phyloP scores from a whole-genome alignment of 805 yeast genomes.

The Candida saitoana region DNA sequence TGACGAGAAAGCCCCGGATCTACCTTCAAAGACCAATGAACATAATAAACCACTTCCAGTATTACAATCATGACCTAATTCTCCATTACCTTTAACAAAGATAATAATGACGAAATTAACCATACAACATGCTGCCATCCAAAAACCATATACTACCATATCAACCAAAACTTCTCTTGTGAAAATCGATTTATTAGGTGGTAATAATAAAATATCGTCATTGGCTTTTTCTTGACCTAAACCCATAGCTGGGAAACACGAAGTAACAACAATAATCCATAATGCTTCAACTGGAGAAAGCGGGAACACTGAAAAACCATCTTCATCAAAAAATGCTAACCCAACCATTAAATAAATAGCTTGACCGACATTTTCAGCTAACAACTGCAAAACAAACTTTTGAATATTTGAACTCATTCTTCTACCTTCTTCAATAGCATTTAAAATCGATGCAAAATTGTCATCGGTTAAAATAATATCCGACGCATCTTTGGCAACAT shows the following conservation, averaged over 20 bases:
- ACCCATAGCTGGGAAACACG: slow-evolving; percentile 37
- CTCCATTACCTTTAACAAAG: slow-evolving; percentile 64
- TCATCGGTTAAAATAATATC: slow-evolving; percentile 96
- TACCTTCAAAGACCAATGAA: slow-evolving; percentile 62
- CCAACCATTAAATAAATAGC: slow-evolving; percentile 67
- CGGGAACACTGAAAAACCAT: slow-evolving; percentile 74
- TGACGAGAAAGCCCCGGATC: slow-evolving; percentile 73
- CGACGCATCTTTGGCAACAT: slow-evolving; percentile 95
- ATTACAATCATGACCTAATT: slow-evolving; percentile 66
- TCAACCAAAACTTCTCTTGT: slow-evolving; percentile 66
- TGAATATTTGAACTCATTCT: slow-evolving; percentile 33
- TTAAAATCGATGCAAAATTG: slow-evolving; percentile 86
- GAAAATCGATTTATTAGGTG: slow-evolving; percentile 63
- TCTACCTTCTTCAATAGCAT: slow-evolving; percentile 53
- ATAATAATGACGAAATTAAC: slow-evolving; percentile 60
- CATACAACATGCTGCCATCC: slow-evolving; percentile 70
- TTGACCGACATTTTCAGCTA: slow-evolving; percentile 45
- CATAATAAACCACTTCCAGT: slow-evolving; percentile 45
- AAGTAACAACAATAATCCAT: slow-evolving; percentile 33
- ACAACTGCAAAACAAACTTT: slow-evolving; percentile 30
- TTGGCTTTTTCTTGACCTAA: slow-evolving; percentile 54
- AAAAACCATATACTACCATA: slow-evolving; percentile 67
- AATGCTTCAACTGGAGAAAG: slow-evolving; percentile 45
- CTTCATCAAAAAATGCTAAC: slow-evolving; percentile 60
- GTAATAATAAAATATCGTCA: slow-evolving; percentile 58